Percentiles rank a stretch among this genome's conserved stretches.
Conservation (phyloP, 1,284 basidiomycete species). For the Entoloma clypeatum region DNA sequence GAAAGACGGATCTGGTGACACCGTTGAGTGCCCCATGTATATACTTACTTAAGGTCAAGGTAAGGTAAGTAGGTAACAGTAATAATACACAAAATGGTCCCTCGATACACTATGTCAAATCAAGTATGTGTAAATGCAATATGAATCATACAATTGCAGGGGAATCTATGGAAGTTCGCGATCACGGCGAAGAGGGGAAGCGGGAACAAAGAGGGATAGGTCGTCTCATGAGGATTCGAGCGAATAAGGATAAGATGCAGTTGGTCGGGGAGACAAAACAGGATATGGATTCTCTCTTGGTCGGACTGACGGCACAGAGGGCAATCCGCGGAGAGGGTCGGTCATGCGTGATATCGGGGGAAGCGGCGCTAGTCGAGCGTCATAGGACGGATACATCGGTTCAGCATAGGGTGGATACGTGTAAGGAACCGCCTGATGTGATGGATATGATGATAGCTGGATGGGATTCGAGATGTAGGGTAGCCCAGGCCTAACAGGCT, state of each 20-base stretch:
- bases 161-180: not conserved
- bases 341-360: constrained; percentile 9
- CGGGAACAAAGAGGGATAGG: not conserved
- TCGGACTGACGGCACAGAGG: constrained; percentile 9
- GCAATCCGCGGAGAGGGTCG: constrained; percentile 10
- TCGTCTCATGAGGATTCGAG: constrained; percentile 16
- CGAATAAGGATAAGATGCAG: constrained; percentile 19
- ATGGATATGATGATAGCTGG: constrained; percentile 10
- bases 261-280: constrained; percentile 11
- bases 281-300: constrained; percentile 19
- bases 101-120: too few species aligned
- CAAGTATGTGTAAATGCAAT: too few species aligned
- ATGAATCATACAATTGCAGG: too few species aligned
- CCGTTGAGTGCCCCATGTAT: too few species aligned
- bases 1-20: not conserved
- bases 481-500: constrained; percentile 7
- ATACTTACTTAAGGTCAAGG: constrained; percentile 1
- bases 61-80: constrained; percentile 2
- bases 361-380: constrained; percentile 7
- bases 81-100: constrained; percentile 2
- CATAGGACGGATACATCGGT: constrained; percentile 16
- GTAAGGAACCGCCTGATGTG: constrained; percentile 10
- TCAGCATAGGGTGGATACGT: constrained; percentile 17
- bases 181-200: constrained; percentile 1
- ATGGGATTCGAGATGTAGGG: constrained; percentile 15